Evolutionary conservation across 768 basidiomycete species (phyloP).

Genomic region (Pisolithus marmoratus): DNA sequence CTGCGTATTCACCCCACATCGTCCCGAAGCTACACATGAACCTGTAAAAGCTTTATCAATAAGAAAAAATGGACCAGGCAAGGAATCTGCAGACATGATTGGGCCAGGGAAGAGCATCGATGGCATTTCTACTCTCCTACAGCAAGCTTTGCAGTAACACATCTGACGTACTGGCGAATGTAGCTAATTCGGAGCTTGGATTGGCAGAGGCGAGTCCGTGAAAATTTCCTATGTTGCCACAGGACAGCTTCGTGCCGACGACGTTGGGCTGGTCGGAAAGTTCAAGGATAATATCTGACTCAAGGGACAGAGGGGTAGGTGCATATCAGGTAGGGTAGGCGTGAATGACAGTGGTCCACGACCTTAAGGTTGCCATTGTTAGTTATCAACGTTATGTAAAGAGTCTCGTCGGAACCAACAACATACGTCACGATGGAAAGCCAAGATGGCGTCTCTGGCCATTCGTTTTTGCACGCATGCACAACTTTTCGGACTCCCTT

Average conservation of each 20-base stretch:
- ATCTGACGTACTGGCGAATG: constrained; percentile 75
- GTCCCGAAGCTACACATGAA: too few relatives aligned
- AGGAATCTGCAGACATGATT: too few relatives aligned
- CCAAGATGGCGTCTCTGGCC: constrained; percentile 55
- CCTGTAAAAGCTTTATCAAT: too few relatives aligned
- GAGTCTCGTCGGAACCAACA: background rate
- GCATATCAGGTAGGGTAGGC: constrained; percentile 75
- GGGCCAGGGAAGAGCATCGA: constrained; percentile 58
- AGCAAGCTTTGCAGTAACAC: constrained; percentile 58
- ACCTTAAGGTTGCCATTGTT: constrained; percentile 37
- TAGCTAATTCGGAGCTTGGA: constrained; percentile 49
- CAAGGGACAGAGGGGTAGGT: constrained; percentile 79
- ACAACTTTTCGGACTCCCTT: constrained; percentile 65
- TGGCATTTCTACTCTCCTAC: constrained; percentile 58
- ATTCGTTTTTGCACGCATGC: constrained; percentile 64
- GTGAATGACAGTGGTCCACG: constrained; percentile 56
- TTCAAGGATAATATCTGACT: constrained; percentile 67
- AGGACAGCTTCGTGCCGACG: constrained; percentile 81
- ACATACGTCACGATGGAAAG: constrained; percentile 59
- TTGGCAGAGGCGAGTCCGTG: constrained; percentile 64
- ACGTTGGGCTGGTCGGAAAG: constrained; percentile 79
- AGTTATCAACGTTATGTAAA: too few relatives aligned
- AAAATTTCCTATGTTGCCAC: constrained; percentile 80
- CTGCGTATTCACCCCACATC: constrained; percentile 66
- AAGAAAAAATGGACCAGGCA: too few relatives aligned